phyloP scores from a whole-genome alignment of 2,329 filamentous ascomycete genomes.

The Hypocrella siamensis region DNA sequence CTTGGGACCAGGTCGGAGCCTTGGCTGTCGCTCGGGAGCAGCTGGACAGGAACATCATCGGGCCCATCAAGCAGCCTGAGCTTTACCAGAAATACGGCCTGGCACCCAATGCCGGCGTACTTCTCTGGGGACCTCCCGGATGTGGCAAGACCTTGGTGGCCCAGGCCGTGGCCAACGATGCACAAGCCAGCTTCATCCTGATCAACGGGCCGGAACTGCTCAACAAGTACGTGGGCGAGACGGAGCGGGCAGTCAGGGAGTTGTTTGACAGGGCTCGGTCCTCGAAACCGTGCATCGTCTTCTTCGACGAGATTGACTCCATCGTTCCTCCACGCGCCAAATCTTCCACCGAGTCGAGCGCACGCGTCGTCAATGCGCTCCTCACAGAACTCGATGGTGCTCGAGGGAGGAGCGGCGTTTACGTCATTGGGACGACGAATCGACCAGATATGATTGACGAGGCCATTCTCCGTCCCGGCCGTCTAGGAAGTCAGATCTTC shows the following conservation, averaged over 20 bases:
- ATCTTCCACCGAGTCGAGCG: slow-evolving; percentile 62
- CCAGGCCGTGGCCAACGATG: slow-evolving; percentile 91
- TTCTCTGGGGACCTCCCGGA: slow-evolving; percentile 92
- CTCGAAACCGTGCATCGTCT: slow-evolving; percentile 82
- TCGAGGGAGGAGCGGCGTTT: slow-evolving; percentile 66
- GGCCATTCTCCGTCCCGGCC: slow-evolving; percentile 82
- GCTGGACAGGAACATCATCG: slow-evolving; percentile 72
- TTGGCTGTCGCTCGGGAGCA: slow-evolving; percentile 65
- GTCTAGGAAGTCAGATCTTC: slow-evolving; percentile 76
- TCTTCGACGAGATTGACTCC: slow-evolving; percentile 96
- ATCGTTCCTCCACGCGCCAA: slow-evolving; percentile 74
- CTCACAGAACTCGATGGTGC: slow-evolving; percentile 89
- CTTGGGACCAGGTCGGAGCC: slow-evolving; percentile 85
- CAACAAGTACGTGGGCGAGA: slow-evolving; percentile 97
- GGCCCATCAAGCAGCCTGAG: slow-evolving; percentile 72
- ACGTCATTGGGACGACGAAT: slow-evolving; percentile 90
- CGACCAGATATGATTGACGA: slow-evolving; percentile 92
- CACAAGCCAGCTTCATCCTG: slow-evolving; percentile 93
- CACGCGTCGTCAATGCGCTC: slow-evolving; percentile 85
- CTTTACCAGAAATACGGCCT: slow-evolving; percentile 66
- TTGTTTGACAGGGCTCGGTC: slow-evolving; percentile 80
- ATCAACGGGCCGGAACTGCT: slow-evolving; percentile 93
- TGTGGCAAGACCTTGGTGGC: slow-evolving; percentile 95
- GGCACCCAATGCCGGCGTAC: slow-evolving; percentile 65
- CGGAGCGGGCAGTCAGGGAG: slow-evolving; percentile 80